phyloP scores from a whole-genome alignment of 805 yeast species.

The Wickerhamomyces tratensis region DNA sequence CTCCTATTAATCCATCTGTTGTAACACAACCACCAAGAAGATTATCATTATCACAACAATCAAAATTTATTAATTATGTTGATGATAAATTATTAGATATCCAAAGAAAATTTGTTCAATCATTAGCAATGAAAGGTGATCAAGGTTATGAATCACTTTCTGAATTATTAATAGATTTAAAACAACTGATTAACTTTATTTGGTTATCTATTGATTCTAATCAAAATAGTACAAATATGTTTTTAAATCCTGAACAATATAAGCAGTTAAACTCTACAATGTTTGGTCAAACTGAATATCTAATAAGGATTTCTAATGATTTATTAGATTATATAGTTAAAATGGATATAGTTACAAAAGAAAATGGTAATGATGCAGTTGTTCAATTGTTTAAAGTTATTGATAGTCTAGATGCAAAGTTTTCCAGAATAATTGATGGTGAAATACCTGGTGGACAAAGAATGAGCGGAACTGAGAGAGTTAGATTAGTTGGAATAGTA shows the following conservation, averaged over 20 bases:
- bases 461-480: slow-evolving; percentile 38
- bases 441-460: slow-evolving; percentile 22
- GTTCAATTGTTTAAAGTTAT: slow-evolving; percentile 28
- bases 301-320: slow-evolving; percentile 58
- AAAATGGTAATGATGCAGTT: slow-evolving; percentile 17
- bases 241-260: slow-evolving; percentile 6
- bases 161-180: slow-evolving; percentile 35
- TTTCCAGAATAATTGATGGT: slow-evolving; percentile 27
- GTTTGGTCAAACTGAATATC: slow-evolving; percentile 55
- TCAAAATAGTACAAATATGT: slow-evolving; percentile 17
- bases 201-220: slow-evolving; percentile 47
- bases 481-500: slow-evolving; percentile 42
- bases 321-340: slow-evolving; percentile 44
- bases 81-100: slow-evolving; percentile 44
- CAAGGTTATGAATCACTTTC: slow-evolving; percentile 19
- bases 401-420: slow-evolving; percentile 30
- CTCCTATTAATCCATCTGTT: slow-evolving; percentile 1
- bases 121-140: slow-evolving; percentile 25
- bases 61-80: slow-evolving; percentile 41
- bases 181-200: slow-evolving; percentile 40
- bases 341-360: slow-evolving; percentile 17
- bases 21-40: slow-evolving; percentile 11
- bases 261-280: slow-evolving; percentile 14
- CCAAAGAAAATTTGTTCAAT: slow-evolving; percentile 43
- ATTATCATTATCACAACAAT: slow-evolving; percentile 41